Evolutionary conservation across 192 early-diverging fungal species (phyloP).

Genomic region (Allomyces macrogynus): DNA sequence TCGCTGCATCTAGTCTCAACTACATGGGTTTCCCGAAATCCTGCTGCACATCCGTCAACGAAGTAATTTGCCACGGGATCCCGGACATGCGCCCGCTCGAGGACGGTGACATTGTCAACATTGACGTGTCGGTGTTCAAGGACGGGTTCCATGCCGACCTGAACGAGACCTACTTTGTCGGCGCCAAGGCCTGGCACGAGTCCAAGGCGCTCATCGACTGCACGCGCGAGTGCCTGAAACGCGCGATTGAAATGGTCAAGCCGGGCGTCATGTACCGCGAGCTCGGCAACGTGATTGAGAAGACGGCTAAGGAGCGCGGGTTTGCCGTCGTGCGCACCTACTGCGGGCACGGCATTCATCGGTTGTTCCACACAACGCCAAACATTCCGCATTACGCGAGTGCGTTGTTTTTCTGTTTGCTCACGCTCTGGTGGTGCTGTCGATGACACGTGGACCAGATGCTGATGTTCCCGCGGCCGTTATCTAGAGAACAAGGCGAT

Average conservation of each 20-base stretch:
- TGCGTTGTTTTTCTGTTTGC: constrained; percentile 6
- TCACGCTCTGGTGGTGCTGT: too few relatives aligned
- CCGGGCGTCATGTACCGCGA: constrained; percentile 84
- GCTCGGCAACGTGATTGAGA: constrained; percentile 74
- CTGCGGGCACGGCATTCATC: constrained; percentile 78
- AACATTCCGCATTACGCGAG: constrained; percentile 85
- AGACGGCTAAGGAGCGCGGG: constrained; percentile 57
- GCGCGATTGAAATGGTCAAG: constrained; percentile 77
- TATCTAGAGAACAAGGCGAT: constrained; percentile 65
- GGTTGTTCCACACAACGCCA: constrained; percentile 76
- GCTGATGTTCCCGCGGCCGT: too few relatives aligned
- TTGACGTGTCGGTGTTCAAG: constrained; percentile 74
- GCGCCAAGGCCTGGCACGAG: constrained; percentile 48
- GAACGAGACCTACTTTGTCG: constrained; percentile 82
- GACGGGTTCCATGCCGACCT: constrained; percentile 90
- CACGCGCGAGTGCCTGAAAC: constrained; percentile 69
- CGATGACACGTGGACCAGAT: too few relatives aligned
- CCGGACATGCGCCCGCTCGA: constrained; percentile 79
- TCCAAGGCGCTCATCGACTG: constrained; percentile 50
- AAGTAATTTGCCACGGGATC: constrained; percentile 95
- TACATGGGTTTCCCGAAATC: constrained; percentile 94
- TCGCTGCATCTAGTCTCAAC: constrained; percentile 35
- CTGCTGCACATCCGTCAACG: constrained; percentile 73
- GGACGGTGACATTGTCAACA: constrained; percentile 92
- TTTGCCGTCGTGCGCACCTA: constrained; percentile 84